Evolutionary conservation across 1,139 yeast species (phyloP), one percentile per base, ranked within the genome.

Genomic region (Debaryomycetaceae sp.): DNA sequence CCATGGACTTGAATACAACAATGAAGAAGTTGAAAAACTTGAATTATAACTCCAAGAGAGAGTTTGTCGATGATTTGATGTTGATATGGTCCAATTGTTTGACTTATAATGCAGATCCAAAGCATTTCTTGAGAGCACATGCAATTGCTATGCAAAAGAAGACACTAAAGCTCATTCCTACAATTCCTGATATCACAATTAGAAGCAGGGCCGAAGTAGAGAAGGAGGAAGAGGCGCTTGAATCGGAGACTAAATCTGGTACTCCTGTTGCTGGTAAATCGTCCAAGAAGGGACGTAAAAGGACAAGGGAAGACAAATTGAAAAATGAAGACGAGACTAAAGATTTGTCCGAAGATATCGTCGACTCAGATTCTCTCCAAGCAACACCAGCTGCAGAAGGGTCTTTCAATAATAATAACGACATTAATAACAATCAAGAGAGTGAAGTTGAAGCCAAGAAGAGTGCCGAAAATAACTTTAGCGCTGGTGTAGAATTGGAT

Each of bases 1-100:
- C 99, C 30, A 95, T 95, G 99, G 99, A 95, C 59, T 73, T 95
- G 52, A 91, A 90, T 57, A 91, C 98, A 0, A 97, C 95, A 11
- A 76, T 90, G 83, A 91, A 90, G 57, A 93, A 91, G 60, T 70
- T 95, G 54, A 90, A 90, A 58, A 72, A 78, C 4, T 81, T 88
- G 49, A 91, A 87, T 50, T 93, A 93, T 62, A 80, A 77, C 53
- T 87, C 90, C 40, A 93, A 91, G 57, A 79, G 82, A 50, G 96
- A 87, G 53, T 93, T 93, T 72, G 96, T 90, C 22, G 95, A 87
- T 58, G 99, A 93, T 62, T 70, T 93, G 46, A 87, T 87, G 91
- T 74, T 95, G 45, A 95, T 95, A 34, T 95, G 99, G 99, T 82
- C 83, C 49, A 95, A 95, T 63, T 95, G 99, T 62, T 70, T 95